Percentiles rank a stretch among this genome's conserved stretches.
These are phyloP conservation scores for Kodamaea restingae DNA, from an alignment of 805 yeast species.

Conservation along the genomic window DNA sequence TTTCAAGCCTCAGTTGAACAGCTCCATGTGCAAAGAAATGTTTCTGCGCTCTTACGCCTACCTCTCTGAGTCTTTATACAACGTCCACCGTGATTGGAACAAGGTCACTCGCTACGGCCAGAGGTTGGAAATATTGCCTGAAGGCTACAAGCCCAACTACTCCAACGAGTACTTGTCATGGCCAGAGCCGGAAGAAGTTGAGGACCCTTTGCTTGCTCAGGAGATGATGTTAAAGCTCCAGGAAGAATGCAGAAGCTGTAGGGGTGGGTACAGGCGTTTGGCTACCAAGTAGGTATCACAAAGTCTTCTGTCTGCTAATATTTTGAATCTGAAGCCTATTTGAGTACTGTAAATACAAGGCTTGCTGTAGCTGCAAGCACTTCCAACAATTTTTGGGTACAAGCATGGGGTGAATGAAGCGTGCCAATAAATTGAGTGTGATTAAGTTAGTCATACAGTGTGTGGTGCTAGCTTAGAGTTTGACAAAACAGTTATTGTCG, in stretches of 20 bases:
- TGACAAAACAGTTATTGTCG: neutral
- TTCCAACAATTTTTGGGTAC: too few species aligned
- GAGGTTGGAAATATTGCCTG: conserved; percentile 48
- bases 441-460: neutral
- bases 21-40: conserved; percentile 39
- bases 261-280: conserved; percentile 45
- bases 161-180: conserved; percentile 48
- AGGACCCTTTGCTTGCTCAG: conserved; percentile 47
- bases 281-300: too few species aligned
- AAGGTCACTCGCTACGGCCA: conserved; percentile 55
- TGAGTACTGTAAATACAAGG: too few species aligned
- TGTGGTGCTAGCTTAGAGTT: neutral
- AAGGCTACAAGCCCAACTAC: conserved; percentile 48
- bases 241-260: conserved; percentile 42
- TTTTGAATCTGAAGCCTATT: too few species aligned
- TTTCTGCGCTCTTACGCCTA: conserved; percentile 54
- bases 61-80: conserved; percentile 48
- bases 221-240: conserved; percentile 45
- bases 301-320: too few species aligned
- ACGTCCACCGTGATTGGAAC: conserved; percentile 54
- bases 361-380: too few species aligned
- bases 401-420: neutral
- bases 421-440: neutral
- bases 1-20: conserved; percentile 46
- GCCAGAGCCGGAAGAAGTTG: conserved; percentile 43